Percentiles rank a stretch among this genome's conserved stretches.
Conservation (phyloP, 179 eudicot species). For the Sideroxylon spinosum region DNA sequence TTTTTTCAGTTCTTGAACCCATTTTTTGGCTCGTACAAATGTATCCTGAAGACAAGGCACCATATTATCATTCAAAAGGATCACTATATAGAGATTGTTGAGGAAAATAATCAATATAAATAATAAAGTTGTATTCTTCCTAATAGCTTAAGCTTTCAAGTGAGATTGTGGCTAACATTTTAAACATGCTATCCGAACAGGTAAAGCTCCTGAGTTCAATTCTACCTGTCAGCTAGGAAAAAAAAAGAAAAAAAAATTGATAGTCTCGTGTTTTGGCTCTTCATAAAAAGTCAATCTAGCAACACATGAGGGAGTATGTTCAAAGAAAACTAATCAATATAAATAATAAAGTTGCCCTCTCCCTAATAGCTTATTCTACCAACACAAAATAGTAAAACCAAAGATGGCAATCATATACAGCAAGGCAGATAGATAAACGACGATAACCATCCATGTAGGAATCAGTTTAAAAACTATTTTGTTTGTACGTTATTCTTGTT, state of each 20-base stretch:
- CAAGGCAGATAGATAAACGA: not conserved
- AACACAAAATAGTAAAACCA: not conserved
- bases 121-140: no score
- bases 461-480: not conserved
- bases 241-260: no score
- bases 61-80: not conserved
- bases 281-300: no score
- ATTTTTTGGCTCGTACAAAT: conserved; percentile 59
- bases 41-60: conserved; percentile 44
- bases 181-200: no score
- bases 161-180: no score
- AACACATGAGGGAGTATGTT: no score
- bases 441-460: not conserved
- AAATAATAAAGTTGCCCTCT: no score
- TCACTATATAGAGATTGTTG: not conserved
- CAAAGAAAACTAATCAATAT: no score
- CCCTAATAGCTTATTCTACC: not conserved
- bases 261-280: no score
- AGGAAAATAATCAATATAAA: not conserved
- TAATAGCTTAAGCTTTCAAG: no score
- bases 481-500: not conserved
- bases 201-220: no score
- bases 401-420: not conserved
- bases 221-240: no score
- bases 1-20: conserved; percentile 67